Evolutionary conservation across 2,329 filamentous ascomycete species (phyloP), one percentile per base, ranked within the genome.

Genomic region (Monilinia fructigena): DNA sequence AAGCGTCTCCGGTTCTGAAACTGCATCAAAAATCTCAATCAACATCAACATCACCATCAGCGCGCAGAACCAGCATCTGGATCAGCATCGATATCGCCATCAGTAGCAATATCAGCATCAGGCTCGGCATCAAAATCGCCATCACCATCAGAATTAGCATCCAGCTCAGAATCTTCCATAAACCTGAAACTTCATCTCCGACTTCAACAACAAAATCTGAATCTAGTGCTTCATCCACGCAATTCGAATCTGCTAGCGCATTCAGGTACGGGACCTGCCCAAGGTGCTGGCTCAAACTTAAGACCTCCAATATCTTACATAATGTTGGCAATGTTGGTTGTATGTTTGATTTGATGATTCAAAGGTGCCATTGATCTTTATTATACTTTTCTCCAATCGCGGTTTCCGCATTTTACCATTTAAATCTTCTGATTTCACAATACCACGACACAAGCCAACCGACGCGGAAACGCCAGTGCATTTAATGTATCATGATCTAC

Each of bases 161-260:
- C 31, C 20, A 35, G 31, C 31, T 56, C 55, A 14, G 42, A 59
- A 23, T 59, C 56, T 16, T 61, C 58, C 6, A 31, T 28, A 23
- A 48, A 48, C 31, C 23, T 6, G 48, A 23, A 63, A 65, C 53
- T n/a, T 26, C 42, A 11, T 38, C 11, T 5, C 40, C 28, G 16
- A 65, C 63, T n/a, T 52, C 52, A 20, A 64, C 52, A 35, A 64
- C 61, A 0, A 26, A 38, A 20, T 26, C 61, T 12, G 20, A 35
- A 50, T 38, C 28, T 7, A 61, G 28, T 7, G 47, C 28, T 10
- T 48, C 52, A 42, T 58, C 40, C 10, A 58, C 20, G 0, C 35
- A 16, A 23, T 64, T 52, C 14, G 52, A 52, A 23, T 48, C 61
- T 48, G 26, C 52, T 4, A 58, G 52, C 18, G 5, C 35, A n/a